phyloP scores from a whole-genome alignment of 2,329 filamentous ascomycete genomes.

The Paracorniculantispora psalliotae region DNA sequence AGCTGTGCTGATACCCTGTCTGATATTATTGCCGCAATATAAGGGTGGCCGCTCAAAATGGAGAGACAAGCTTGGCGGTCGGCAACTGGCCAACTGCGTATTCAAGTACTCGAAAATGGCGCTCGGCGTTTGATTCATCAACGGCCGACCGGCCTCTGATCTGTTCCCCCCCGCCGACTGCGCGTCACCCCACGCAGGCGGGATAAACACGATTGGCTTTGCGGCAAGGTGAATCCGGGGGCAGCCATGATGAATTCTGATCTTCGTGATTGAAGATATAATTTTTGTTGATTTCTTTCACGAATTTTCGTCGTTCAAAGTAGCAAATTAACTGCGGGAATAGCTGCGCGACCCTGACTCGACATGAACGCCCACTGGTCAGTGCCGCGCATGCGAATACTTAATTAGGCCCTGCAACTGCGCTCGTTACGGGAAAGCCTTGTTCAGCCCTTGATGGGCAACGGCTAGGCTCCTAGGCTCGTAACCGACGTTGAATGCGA shows the following conservation, averaged over 20 bases:
- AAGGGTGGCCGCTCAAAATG: neutral
- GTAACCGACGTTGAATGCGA: neutral
- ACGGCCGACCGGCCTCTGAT: conserved; percentile 4
- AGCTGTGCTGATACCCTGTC: neutral
- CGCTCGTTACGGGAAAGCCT: neutral
- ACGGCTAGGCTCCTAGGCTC: neutral
- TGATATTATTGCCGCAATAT: neutral
- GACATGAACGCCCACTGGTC: neutral
- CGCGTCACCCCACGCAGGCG: conserved; percentile 5
- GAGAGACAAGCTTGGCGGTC: neutral
- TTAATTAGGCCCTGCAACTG: neutral
- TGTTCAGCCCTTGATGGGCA: no score
- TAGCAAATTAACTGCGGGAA: neutral
- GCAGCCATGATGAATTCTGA: neutral
- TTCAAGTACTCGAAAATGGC: neutral
- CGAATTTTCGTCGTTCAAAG: no score
- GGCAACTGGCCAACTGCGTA: neutral
- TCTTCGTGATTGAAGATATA: neutral
- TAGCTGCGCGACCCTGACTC: neutral
- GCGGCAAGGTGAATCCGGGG: neutral
- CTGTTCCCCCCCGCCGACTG: neutral
- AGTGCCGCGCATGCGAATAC: neutral
- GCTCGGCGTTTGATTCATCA: conserved; percentile 1
- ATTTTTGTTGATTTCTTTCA: neutral
- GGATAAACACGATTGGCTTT: neutral